Evolutionary conservation across 1,284 basidiomycete species (phyloP).

Genomic region (Bondarzewia mesenterica): DNA sequence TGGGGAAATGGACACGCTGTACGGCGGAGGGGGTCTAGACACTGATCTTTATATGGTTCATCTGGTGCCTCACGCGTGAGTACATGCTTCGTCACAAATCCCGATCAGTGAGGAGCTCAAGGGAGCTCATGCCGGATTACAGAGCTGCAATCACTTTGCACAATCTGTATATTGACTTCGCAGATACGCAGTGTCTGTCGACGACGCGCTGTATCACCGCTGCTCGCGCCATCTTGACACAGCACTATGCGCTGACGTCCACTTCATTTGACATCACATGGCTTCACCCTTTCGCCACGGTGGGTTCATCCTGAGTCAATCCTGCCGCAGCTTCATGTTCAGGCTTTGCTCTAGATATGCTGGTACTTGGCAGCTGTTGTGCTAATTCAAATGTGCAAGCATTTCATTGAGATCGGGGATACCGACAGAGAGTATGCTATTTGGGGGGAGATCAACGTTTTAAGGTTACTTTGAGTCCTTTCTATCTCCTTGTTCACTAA

Average conservation of each 20-base stretch:
- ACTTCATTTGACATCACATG: slow-evolving; percentile 73
- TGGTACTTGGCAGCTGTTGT: slow-evolving; percentile 84
- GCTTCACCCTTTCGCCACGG: slow-evolving; percentile 73
- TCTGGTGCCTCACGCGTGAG: slow-evolving; percentile 74
- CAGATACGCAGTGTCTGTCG: slow-evolving; percentile 52
- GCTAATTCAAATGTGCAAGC: slow-evolving; percentile 75
- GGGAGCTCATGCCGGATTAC: slow-evolving; percentile 5
- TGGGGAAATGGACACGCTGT: slow-evolving; percentile 36
- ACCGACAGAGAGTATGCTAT: slow-evolving; percentile 59
- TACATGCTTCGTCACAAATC: slow-evolving; percentile 14
- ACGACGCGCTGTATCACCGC: slow-evolving; percentile 65
- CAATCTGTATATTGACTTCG: slow-evolving; percentile 71
- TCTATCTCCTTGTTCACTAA: background rate
- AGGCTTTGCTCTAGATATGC: slow-evolving; percentile 50
- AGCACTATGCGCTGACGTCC: slow-evolving; percentile 66
- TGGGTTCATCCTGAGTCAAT: slow-evolving; percentile 26
- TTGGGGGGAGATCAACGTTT: slow-evolving; percentile 78
- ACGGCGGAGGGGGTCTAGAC: slow-evolving; percentile 52
- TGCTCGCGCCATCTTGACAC: slow-evolving; percentile 60
- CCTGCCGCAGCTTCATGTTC: background rate
- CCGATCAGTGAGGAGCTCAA: slow-evolving; percentile 1
- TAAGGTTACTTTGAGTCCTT: slow-evolving; percentile 40
- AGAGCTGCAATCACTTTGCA: slow-evolving; percentile 81
- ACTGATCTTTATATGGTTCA: slow-evolving; percentile 81
- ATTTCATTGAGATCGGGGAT: slow-evolving; percentile 72